phyloP scores from a whole-genome alignment of 805 yeast species.

The Cyberlindnera sargentensis region DNA sequence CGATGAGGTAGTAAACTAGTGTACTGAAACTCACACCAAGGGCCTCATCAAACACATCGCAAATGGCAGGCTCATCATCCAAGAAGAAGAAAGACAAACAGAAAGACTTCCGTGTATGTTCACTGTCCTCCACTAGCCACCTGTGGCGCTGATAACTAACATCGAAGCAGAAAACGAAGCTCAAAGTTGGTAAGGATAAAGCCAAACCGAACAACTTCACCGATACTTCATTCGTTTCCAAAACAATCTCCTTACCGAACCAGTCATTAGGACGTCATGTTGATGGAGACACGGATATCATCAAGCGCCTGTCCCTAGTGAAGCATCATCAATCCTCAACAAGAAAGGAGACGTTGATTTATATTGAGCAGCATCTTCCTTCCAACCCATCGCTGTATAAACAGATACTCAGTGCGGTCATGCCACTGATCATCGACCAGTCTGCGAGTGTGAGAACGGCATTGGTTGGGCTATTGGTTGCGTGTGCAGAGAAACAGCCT shows the following conservation, averaged over 20 bases:
- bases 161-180: constrained; percentile 49
- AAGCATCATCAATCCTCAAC: constrained; percentile 69
- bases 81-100: constrained; percentile 34
- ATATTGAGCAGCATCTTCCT: constrained; percentile 46
- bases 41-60: not conserved
- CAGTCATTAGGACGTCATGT: constrained; percentile 26
- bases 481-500: constrained; percentile 42
- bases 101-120: constrained; percentile 14
- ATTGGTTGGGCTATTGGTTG: constrained; percentile 39
- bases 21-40: not conserved
- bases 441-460: constrained; percentile 59
- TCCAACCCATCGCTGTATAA: constrained; percentile 47
- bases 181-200: constrained; percentile 81
- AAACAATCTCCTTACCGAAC: constrained; percentile 35
- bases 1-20: not conserved
- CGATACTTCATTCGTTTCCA: constrained; percentile 78
- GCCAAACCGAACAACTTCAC: constrained; percentile 71
- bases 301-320: constrained; percentile 58
- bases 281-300: constrained; percentile 36
- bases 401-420: constrained; percentile 47
- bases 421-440: constrained; percentile 54
- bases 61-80: constrained; percentile 25
- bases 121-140: not conserved
- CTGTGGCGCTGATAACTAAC: not conserved
- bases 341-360: constrained; percentile 60